These are phyloP conservation scores for Chrysoporthe puriensis DNA, from an alignment of 2,329 filamentous ascomycete genomes.

Conservation along the genomic window DNA sequence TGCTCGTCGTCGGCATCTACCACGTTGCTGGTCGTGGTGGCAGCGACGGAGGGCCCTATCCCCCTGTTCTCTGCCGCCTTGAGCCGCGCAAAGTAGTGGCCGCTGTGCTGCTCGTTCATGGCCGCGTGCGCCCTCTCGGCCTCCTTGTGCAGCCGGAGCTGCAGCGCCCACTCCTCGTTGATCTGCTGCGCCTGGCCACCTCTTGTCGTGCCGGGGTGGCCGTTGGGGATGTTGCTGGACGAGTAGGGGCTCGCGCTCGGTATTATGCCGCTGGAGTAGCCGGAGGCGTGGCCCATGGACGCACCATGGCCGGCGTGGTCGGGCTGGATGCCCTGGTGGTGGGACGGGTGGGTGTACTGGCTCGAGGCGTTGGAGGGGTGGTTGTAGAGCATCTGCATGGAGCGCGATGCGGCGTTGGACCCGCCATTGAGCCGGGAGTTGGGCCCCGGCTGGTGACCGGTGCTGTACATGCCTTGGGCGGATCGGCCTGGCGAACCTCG, in stretches of 20 bases:
- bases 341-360: conserved; percentile 67
- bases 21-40: conserved; percentile 51
- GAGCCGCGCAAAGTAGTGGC: conserved; percentile 72
- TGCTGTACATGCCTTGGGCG: conserved; percentile 69
- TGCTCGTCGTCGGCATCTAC: conserved; percentile 57
- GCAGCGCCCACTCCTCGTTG: conserved; percentile 83
- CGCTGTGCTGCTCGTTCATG: conserved; percentile 69
- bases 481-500: conserved; percentile 38
- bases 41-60: conserved; percentile 58
- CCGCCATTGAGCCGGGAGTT: conserved; percentile 77
- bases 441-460: conserved; percentile 73
- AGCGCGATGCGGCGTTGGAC: conserved; percentile 53
- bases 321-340: conserved; percentile 63
- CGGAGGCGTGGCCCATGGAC: conserved; percentile 64
- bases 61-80: conserved; percentile 73
- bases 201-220: conserved; percentile 53
- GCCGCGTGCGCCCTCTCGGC: conserved; percentile 72
- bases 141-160: conserved; percentile 79
- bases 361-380: conserved; percentile 65
- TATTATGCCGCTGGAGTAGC: conserved; percentile 65
- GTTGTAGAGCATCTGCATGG: conserved; percentile 67
- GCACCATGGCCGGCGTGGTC: conserved; percentile 59
- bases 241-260: conserved; percentile 66
- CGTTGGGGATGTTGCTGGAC: conserved; percentile 59
- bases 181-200: conserved; percentile 55